Percentiles rank a stretch among this genome's conserved stretches.
Conservation (phyloP, 371 early-diverging fungal species). For the Mortierella sp. region DNA sequence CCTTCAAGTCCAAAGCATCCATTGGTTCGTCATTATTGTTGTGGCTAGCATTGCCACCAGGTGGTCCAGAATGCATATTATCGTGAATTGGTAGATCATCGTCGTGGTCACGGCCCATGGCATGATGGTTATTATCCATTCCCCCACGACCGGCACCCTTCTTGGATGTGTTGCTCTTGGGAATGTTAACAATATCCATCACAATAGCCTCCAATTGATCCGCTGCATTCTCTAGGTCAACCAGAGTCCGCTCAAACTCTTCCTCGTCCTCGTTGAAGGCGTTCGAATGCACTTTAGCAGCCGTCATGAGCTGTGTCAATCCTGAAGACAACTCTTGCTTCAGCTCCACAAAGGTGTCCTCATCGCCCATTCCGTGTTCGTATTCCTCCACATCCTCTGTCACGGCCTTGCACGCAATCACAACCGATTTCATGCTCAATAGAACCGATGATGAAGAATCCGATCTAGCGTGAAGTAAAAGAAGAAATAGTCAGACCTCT, state of each 20-base stretch:
- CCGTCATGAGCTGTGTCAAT: slow-evolving; percentile 73
- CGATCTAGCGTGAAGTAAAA: slow-evolving; percentile 52
- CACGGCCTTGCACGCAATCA: slow-evolving; percentile 83
- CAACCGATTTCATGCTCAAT: slow-evolving; percentile 83
- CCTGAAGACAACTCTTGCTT: slow-evolving; percentile 72
- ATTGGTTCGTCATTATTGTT: slow-evolving; percentile 23
- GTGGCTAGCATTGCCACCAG: not conserved
- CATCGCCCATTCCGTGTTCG: slow-evolving; percentile 57
- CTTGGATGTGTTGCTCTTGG: slow-evolving; percentile 59
- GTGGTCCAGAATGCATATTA: not conserved
- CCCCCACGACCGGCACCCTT: not conserved
- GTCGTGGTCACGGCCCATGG: slow-evolving; percentile 7
- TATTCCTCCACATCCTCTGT: slow-evolving; percentile 83
- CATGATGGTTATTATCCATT: slow-evolving; percentile 6
- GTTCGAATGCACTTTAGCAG: slow-evolving; percentile 82
- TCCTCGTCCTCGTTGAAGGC: slow-evolving; percentile 67
- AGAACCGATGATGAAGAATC: slow-evolving; percentile 79
- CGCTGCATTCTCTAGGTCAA: slow-evolving; percentile 78
- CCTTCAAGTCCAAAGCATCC: slow-evolving; percentile 50
- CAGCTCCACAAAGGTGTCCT: slow-evolving; percentile 55
- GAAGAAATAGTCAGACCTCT: not conserved
- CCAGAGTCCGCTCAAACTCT: slow-evolving; percentile 58
- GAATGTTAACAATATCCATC: slow-evolving; percentile 76
- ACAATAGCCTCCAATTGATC: slow-evolving; percentile 79
- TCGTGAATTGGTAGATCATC: slow-evolving; percentile 3